These are phyloP conservation scores for Cryptosporidium muris DNA, from an alignment of 169 alveolate species.

Conservation along the genomic window DNA sequence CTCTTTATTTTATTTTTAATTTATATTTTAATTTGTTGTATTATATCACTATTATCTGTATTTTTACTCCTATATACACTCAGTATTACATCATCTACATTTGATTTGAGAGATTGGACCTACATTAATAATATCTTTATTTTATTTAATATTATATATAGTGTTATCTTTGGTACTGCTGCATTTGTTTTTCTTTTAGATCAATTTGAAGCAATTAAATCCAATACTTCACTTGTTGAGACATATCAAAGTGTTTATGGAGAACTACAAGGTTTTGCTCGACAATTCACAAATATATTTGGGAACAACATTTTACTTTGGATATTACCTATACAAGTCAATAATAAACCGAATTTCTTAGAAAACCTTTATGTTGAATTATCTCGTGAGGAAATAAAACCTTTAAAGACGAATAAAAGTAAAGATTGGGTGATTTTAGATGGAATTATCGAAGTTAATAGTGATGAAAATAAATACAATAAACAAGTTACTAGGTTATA, in stretches of 20 bases:
- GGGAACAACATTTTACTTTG: conserved; percentile 67
- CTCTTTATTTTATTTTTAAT: conserved; percentile 84
- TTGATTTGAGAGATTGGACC: neutral
- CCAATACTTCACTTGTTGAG: conserved; percentile 73
- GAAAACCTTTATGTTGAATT: conserved; percentile 67
- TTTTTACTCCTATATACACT: conserved; percentile 10
- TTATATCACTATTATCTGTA: conserved; percentile 12
- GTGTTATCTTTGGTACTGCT: conserved; percentile 58
- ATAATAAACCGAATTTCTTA: conserved; percentile 31
- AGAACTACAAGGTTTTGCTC: conserved; percentile 13
- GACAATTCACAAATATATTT: conserved; percentile 43
- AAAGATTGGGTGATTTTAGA: too few species aligned
- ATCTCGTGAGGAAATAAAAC: neutral
- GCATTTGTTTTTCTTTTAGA: conserved; percentile 52
- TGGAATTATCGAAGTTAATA: neutral
- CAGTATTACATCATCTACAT: neutral
- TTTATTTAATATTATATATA: conserved; percentile 13
- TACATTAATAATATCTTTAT: conserved; percentile 4
- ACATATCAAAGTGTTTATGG: conserved; percentile 66
- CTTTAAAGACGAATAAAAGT: too few species aligned
- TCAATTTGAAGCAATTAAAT: conserved; percentile 52
- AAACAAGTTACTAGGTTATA: neutral
- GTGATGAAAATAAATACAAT: neutral
- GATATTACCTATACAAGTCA: conserved; percentile 69
- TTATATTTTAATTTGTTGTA: conserved; percentile 71